phyloP scores from a whole-genome alignment of 2,329 filamentous ascomycete species.

The Massarina eburnea region DNA sequence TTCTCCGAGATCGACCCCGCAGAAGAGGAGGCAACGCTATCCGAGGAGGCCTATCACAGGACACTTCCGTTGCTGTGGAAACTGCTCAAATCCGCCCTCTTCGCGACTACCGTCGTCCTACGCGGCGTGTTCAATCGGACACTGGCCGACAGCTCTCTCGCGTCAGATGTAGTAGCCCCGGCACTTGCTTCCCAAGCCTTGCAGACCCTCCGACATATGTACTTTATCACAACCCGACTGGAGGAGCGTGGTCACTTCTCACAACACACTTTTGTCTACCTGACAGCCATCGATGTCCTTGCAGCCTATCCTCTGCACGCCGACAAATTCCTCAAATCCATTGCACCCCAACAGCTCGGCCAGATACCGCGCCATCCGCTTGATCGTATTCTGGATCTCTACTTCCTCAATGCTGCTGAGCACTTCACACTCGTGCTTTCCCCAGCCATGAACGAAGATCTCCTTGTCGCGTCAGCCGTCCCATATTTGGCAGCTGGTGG shows the following conservation, averaged over 20 bases:
- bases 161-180: constrained; percentile 61
- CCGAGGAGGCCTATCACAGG: constrained; percentile 63
- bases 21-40: constrained; percentile 65
- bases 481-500: constrained; percentile 69
- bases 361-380: constrained; percentile 65
- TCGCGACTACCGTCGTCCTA: constrained; percentile 73
- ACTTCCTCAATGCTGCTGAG: constrained; percentile 84
- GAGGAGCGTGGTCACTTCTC: constrained; percentile 71
- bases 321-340: constrained; percentile 66
- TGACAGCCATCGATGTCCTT: constrained; percentile 80
- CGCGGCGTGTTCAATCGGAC: constrained; percentile 70
- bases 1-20: constrained; percentile 72
- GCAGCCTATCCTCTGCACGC: constrained; percentile 68
- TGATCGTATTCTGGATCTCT: constrained; percentile 76
- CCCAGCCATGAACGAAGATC: constrained; percentile 66
- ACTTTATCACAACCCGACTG: constrained; percentile 77
- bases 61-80: constrained; percentile 76
- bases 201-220: constrained; percentile 73
- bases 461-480: constrained; percentile 73
- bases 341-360: constrained; percentile 58
- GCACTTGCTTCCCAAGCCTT: constrained; percentile 70
- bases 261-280: constrained; percentile 80
- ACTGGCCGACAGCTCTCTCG: constrained; percentile 58
- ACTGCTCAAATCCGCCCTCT: constrained; percentile 73
- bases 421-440: constrained; percentile 75